Evolutionary conservation across 805 yeast genomes (phyloP).

Genomic region (Suhomyces faveliae): DNA sequence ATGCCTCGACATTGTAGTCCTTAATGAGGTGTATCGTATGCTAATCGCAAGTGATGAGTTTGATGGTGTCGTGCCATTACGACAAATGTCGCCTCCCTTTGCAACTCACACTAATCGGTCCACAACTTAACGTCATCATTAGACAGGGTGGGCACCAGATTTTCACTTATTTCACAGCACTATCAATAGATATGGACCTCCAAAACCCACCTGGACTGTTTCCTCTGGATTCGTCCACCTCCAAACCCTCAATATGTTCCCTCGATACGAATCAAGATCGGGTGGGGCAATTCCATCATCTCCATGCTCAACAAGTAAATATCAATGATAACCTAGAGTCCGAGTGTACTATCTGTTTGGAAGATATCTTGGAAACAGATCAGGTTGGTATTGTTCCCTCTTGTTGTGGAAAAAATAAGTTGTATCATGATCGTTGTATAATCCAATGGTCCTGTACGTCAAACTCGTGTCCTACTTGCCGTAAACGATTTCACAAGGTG

Average conservation of each 20-base stretch:
- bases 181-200: neutral
- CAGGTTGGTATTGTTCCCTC: conserved; percentile 11
- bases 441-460: conserved; percentile 56
- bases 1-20: conserved; percentile 71
- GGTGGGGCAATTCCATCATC: neutral
- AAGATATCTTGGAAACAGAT: conserved; percentile 10
- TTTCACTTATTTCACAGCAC: neutral
- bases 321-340: conserved; percentile 11
- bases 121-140: too few relatives aligned
- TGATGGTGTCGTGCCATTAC: neutral
- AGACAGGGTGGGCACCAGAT: neutral
- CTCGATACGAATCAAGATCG: neutral
- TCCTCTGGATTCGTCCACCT: neutral
- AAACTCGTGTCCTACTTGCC: conserved; percentile 62
- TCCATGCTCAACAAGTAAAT: neutral
- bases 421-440: conserved; percentile 57
- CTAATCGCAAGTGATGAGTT: neutral
- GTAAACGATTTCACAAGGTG: conserved; percentile 43
- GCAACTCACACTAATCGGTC: conserved; percentile 1
- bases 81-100: conserved; percentile 1
- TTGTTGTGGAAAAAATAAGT: conserved; percentile 12
- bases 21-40: neutral
- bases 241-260: neutral
- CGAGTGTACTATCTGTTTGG: conserved; percentile 66
- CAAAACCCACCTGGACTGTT: neutral